Base-by-base conservation (phyloP, 177 flowering plant species). In the Vitis hybrid region DNA sequence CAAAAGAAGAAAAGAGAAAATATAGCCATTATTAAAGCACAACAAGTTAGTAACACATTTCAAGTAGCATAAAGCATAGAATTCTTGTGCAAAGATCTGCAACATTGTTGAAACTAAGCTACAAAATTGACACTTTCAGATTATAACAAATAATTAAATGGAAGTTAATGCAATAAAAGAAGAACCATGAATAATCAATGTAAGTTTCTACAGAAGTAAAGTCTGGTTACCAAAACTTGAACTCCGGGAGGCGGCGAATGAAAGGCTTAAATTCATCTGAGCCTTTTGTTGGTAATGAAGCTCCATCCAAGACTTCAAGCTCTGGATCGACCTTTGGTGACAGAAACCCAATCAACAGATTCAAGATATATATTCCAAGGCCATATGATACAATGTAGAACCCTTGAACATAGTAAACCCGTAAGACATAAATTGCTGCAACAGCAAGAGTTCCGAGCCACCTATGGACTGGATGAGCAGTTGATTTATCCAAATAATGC, bases 231-330 rank as follows among this genome's bases (percentile, higher is more conserved):
- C 94, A 89, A 77, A 89, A 89, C 79, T 87, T 88, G 71, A 89
- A 89, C 78, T 89, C 91, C 22, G 94, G 94, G 53, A 89, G 89
- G 21, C 94, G 89, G 69, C 94, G 91, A 60, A 88, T 80, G 74
- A 89, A 89, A 16, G 94, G 94, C 81, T 73, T 86, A 72, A 89
- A 89, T 74, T 89, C 94, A 70, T 89, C 94, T 1, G 94, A 88
- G 11, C 83, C 94, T 73, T 73, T 86, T 1, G 88, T 89, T 0
- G 94, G 91, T 74, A 88, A 76, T 1, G 91, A 77, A 60, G 88
- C 86, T 22, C 91, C 90, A 76, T 89, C 91, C 65, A 82, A 62
- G 26, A 56, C 83, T 62, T 88, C 90, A 51, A 89, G 73, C 80
- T 89, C 91, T 0, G 90, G 91, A 73, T 89, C 94, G 67, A 86